These are phyloP conservation scores for Starmerella bacillaris DNA, from an alignment of 805 yeast genomes.

Conservation along the genomic window DNA sequence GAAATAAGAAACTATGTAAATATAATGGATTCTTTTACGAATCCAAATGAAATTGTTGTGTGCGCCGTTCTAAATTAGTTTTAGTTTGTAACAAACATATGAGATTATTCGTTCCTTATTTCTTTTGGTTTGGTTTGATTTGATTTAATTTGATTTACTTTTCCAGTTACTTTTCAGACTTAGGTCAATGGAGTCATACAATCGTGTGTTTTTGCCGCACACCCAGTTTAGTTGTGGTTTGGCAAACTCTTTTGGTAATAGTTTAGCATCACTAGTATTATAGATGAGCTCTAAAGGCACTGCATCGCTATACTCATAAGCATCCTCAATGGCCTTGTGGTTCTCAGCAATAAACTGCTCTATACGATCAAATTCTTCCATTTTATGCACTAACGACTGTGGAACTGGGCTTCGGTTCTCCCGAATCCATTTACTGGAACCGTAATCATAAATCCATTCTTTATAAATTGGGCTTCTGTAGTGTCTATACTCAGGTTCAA, in stretches of 20 bases:
- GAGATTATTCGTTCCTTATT: too few species aligned
- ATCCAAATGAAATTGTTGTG: too few species aligned
- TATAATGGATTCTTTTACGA: too few species aligned
- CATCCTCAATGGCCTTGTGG: background rate
- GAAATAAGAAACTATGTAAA: too few species aligned
- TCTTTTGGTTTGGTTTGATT: too few species aligned
- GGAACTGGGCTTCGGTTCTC: background rate
- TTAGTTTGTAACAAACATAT: too few species aligned
- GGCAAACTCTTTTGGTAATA: background rate
- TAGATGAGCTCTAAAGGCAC: background rate
- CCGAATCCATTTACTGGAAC: constrained; percentile 11
- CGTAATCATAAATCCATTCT: constrained; percentile 14
- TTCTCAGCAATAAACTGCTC: background rate
- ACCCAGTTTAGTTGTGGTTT: background rate
- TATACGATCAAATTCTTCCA: background rate
- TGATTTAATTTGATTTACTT: too few species aligned
- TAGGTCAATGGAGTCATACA: too few species aligned
- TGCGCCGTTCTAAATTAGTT: too few species aligned
- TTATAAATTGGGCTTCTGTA: constrained; percentile 13
- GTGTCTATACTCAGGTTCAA: constrained; percentile 25
- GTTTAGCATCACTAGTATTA: background rate
- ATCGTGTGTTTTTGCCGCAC: too few species aligned
- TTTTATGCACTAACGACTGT: background rate
- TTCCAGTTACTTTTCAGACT: too few species aligned
- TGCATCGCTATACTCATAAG: background rate